Evolutionary conservation across 2,329 filamentous ascomycete species (phyloP).

Genomic region (Colletotrichum shisoi): DNA sequence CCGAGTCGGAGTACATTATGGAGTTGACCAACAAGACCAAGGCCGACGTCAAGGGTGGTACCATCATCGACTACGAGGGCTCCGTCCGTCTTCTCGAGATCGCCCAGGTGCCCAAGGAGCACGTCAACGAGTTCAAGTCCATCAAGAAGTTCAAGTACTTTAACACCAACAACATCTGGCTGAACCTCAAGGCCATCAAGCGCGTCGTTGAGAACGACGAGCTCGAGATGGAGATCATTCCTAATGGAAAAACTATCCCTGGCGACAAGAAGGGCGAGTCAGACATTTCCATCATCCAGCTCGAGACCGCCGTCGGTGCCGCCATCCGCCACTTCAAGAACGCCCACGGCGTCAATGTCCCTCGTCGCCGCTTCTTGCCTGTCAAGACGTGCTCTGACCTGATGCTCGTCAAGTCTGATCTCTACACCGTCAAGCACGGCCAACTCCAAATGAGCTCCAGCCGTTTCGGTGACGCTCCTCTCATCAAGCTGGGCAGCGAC

Average conservation of each 20-base stretch:
- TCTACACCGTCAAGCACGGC: constrained; percentile 98
- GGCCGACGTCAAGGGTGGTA: constrained; percentile 99
- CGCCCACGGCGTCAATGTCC: constrained; percentile 98
- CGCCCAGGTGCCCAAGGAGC: constrained; percentile 98
- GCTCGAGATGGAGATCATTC: constrained; percentile 99
- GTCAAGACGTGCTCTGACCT: constrained; percentile 99
- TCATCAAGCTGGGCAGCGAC: constrained; percentile 98
- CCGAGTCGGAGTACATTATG: constrained; percentile 98
- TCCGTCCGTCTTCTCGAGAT: constrained; percentile 97
- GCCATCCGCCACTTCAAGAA: constrained; percentile 99
- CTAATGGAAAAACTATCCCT: constrained; percentile 97
- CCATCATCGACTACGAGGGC: constrained; percentile 99
- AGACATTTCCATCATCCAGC: constrained; percentile 95
- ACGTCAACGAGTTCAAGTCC: constrained; percentile 99
- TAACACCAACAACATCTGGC: constrained; percentile 99
- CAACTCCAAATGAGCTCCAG: constrained; percentile 96
- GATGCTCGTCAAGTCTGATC: constrained; percentile 99
- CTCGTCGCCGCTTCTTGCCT: constrained; percentile 95
- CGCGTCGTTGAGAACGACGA: constrained; percentile 98
- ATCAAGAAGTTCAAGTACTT: constrained; percentile 99
- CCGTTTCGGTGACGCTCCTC: constrained; percentile 93
- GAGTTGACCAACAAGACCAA: constrained; percentile 99
- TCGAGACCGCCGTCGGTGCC: constrained; percentile 97
- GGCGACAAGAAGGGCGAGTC: constrained; percentile 99
- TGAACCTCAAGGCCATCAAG: constrained; percentile 97